Conservation (phyloP, 148 eudicot genomes). For the Nyssa sinensis region DNA sequence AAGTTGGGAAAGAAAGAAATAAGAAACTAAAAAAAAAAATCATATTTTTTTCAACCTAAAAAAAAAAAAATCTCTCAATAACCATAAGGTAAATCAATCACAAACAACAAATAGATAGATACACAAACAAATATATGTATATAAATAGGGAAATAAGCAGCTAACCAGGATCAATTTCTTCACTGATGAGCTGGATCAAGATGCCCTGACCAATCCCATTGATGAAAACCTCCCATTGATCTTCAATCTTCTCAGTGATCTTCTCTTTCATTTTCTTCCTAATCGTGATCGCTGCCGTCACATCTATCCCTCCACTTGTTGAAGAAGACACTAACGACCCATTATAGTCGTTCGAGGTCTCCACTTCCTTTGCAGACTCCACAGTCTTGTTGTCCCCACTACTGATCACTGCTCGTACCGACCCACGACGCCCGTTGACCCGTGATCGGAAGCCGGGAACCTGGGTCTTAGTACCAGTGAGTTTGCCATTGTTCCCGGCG, state of each 20-base stretch:
- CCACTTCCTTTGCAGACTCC: slow-evolving; percentile 22
- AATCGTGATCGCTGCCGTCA: slow-evolving; percentile 60
- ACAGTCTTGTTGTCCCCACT: slow-evolving; percentile 43
- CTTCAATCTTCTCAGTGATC: slow-evolving; percentile 61
- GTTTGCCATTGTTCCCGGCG: slow-evolving; percentile 16
- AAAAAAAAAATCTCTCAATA: not conserved
- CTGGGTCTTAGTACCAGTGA: slow-evolving; percentile 6
- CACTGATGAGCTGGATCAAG: slow-evolving; percentile 69
- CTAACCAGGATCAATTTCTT: slow-evolving; percentile 72
- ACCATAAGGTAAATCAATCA: not conserved
- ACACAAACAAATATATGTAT: not conserved
- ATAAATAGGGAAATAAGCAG: not conserved
- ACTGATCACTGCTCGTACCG: slow-evolving; percentile 62
- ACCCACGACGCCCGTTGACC: slow-evolving; percentile 5
- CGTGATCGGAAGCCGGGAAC: slow-evolving; percentile 13
- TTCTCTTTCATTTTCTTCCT: slow-evolving; percentile 77
- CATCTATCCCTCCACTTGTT: slow-evolving; percentile 30
- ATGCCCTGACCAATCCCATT: slow-evolving; percentile 74
- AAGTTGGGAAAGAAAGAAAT: not conserved
- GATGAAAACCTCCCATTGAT: slow-evolving; percentile 56
- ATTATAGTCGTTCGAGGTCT: slow-evolving; percentile 8
- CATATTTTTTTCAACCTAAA: not conserved
- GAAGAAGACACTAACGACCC: slow-evolving; percentile 25
- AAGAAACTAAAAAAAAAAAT: not conserved
- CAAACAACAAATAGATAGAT: not conserved